Evolutionary conservation across 306 rosid species (phyloP).

Genomic region (Citrullus colocynthis): DNA sequence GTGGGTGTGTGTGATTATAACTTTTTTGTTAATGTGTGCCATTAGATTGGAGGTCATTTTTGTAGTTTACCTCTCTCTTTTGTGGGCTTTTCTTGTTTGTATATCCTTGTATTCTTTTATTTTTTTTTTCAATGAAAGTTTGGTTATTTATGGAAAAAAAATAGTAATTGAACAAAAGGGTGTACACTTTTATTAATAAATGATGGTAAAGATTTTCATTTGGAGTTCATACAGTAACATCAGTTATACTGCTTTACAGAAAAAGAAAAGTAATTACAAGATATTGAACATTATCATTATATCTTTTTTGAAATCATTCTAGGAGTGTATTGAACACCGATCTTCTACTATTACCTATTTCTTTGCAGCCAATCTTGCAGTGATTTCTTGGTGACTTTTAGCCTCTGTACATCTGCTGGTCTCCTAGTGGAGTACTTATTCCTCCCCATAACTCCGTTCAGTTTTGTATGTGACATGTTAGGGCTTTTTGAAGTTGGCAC

Average conservation of each 20-base stretch:
- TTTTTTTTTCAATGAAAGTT: too few relatives aligned
- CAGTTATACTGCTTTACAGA: background rate
- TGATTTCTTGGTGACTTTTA: slow-evolving; percentile 63
- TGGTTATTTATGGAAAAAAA: too few relatives aligned
- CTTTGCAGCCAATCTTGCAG: slow-evolving; percentile 53
- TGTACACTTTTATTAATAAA: slow-evolving; percentile 1
- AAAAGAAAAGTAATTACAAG: background rate
- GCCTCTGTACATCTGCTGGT: slow-evolving; percentile 58
- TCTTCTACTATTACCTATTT: slow-evolving; percentile 13
- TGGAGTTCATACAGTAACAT: background rate
- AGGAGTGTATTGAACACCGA: background rate
- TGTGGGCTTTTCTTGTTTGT: too few relatives aligned
- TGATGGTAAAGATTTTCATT: background rate
- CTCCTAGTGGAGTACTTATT: slow-evolving; percentile 43
- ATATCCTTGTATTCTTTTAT: too few relatives aligned
- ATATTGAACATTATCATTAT: background rate
- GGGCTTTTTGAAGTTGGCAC: slow-evolving; percentile 16
- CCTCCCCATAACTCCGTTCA: slow-evolving; percentile 20
- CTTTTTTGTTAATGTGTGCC: too few relatives aligned
- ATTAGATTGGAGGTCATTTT: too few relatives aligned
- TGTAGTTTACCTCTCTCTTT: too few relatives aligned
- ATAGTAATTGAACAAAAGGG: background rate
- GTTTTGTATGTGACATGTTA: slow-evolving; percentile 14
- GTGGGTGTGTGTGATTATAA: too few relatives aligned
- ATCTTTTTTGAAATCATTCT: background rate